Evolutionary conservation across 768 basidiomycete species (phyloP).

Genomic region (Tricholoma bakamatsutake): DNA sequence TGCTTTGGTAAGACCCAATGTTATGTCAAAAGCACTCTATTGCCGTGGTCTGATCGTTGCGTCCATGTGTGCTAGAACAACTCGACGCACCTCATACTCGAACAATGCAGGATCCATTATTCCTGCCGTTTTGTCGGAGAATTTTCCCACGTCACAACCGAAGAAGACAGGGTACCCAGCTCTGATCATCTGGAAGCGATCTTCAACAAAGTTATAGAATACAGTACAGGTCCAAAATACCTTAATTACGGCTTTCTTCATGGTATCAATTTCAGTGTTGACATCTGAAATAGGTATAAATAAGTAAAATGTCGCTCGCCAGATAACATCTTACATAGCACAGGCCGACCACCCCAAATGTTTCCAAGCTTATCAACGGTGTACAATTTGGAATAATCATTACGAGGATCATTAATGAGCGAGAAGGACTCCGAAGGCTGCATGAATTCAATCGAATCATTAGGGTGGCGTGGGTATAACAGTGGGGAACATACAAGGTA

Average conservation of each 20-base stretch:
- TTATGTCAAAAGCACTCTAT: slow-evolving; percentile 80
- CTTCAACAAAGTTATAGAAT: neutral
- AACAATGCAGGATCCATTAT: slow-evolving; percentile 85
- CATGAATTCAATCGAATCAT: neutral
- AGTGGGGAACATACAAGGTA: slow-evolving; percentile 34
- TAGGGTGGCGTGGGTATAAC: slow-evolving; percentile 12
- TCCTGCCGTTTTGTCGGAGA: slow-evolving; percentile 61
- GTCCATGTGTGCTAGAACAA: neutral
- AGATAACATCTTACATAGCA: slow-evolving; percentile 60
- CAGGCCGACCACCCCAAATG: slow-evolving; percentile 79
- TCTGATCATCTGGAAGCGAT: slow-evolving; percentile 54
- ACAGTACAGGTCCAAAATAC: slow-evolving; percentile 21
- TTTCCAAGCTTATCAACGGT: slow-evolving; percentile 93
- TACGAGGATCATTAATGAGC: slow-evolving; percentile 92
- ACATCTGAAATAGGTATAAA: slow-evolving; percentile 51
- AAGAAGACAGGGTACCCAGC: slow-evolving; percentile 91
- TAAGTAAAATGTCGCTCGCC: neutral
- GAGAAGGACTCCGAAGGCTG: slow-evolving; percentile 80
- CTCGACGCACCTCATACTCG: slow-evolving; percentile 62
- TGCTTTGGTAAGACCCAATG: slow-evolving; percentile 75
- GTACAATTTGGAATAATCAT: slow-evolving; percentile 75
- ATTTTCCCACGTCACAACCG: slow-evolving; percentile 93
- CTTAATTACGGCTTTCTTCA: slow-evolving; percentile 81
- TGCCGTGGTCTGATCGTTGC: neutral
- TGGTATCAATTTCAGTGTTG: slow-evolving; percentile 75